A percentile compares a stretch with the other conserved stretches of the same genome.
These are phyloP conservation scores for Aspergillus kassunensis DNA, from an alignment of 495 filamentous ascomycete species.

Conservation along the genomic window DNA sequence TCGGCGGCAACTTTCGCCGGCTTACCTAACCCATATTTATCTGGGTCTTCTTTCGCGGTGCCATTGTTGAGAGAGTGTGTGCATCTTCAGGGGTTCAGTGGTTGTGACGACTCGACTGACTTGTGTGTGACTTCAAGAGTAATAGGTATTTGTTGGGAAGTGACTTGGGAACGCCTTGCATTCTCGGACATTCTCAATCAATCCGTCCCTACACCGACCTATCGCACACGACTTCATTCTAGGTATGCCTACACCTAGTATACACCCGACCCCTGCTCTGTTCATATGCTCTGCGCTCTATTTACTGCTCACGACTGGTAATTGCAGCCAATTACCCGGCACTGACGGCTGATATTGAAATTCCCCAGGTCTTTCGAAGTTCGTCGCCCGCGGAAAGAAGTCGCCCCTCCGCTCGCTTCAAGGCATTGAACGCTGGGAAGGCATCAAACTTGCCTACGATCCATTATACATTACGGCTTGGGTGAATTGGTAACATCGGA, in stretches of 20 bases:
- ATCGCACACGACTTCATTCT: background rate
- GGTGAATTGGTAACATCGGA: constrained; percentile 18
- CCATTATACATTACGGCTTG: constrained; percentile 1
- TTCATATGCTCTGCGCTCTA: background rate
- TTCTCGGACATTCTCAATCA: background rate
- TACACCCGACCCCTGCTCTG: background rate
- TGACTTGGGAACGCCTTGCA: background rate
- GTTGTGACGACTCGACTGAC: constrained; percentile 8
- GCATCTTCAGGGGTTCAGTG: constrained; percentile 16
- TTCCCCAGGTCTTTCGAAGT: constrained; percentile 3
- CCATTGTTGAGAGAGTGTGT: background rate
- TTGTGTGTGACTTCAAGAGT: background rate
- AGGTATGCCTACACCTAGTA: background rate
- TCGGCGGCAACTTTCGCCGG: constrained; percentile 11
- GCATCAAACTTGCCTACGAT: background rate
- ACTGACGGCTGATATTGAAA: constrained; percentile 11
- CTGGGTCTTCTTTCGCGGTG: constrained; percentile 4
- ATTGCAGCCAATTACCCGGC: background rate
- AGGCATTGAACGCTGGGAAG: constrained; percentile 9
- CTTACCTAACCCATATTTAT: constrained; percentile 12
- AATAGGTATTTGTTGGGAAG: constrained; percentile 7
- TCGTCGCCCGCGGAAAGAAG: constrained; percentile 2
- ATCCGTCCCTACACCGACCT: constrained; percentile 2
- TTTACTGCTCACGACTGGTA: constrained; percentile 10
- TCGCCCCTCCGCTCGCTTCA: background rate